Conservation (phyloP, 2,329 filamentous ascomycete genomes). For the Monosporascus sp. region DNA sequence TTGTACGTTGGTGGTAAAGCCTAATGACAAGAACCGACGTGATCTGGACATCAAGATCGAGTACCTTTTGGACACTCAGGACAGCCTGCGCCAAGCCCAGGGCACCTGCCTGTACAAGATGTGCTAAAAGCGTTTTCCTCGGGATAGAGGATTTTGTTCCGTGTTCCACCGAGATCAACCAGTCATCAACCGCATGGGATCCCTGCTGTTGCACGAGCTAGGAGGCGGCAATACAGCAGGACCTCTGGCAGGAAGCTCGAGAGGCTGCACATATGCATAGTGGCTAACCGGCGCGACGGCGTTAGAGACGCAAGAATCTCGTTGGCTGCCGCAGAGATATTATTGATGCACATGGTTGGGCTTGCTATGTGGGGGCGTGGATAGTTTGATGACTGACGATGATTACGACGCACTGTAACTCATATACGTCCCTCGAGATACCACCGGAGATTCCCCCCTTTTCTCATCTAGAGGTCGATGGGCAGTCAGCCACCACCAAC, state of each 20-base stretch:
- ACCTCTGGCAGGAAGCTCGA: neutral
- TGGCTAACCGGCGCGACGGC: neutral
- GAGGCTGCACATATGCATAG: neutral
- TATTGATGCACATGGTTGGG: neutral
- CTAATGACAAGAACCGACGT: conserved; percentile 89
- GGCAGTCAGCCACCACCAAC: conserved; percentile 12
- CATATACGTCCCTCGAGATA: conserved; percentile 23
- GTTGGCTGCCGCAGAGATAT: neutral
- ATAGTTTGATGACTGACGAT: conserved; percentile 21
- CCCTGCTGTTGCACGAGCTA: neutral
- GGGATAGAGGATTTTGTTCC: neutral
- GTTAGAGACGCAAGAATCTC: conserved; percentile 1
- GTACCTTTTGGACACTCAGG: conserved; percentile 75
- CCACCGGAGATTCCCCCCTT: conserved; percentile 1
- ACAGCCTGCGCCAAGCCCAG: conserved; percentile 62
- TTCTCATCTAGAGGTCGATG: conserved; percentile 20
- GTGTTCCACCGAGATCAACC: neutral
- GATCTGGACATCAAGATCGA: conserved; percentile 88
- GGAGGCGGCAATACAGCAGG: neutral
- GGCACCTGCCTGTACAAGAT: conserved; percentile 78
- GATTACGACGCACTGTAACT: conserved; percentile 21
- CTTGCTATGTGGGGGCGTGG: neutral
- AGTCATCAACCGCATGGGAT: neutral
- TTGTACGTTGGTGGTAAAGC: conserved; percentile 73
- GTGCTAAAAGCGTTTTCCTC: conserved; percentile 43